Conservation (phyloP, 2,329 filamentous ascomycete genomes). For the Daldinia sp. region DNA sequence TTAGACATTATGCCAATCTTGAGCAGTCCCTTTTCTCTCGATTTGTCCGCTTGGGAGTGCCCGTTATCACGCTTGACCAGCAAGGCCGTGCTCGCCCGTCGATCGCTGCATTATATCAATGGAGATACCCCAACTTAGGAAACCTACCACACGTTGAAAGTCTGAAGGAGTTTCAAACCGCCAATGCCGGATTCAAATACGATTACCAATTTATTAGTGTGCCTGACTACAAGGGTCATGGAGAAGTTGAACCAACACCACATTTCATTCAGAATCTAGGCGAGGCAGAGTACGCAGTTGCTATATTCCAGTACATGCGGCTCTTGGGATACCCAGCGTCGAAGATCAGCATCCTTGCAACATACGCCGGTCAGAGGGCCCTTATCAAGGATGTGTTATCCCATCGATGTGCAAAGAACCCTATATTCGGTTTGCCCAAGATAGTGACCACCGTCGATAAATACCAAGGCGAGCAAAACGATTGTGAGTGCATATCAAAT, state of each 20-base stretch:
- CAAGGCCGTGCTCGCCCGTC: conserved; percentile 90
- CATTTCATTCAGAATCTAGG: conserved; percentile 97
- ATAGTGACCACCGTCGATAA: conserved; percentile 96
- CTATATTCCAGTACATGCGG: conserved; percentile 96
- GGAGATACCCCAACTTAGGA: conserved; percentile 85
- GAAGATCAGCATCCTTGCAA: conserved; percentile 88
- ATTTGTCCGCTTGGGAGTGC: conserved; percentile 90
- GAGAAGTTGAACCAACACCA: conserved; percentile 87
- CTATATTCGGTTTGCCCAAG: conserved; percentile 87
- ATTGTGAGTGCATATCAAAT: conserved; percentile 72
- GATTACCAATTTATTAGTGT: conserved; percentile 98
- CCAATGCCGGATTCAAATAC: conserved; percentile 91
- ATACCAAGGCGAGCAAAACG: conserved; percentile 99
- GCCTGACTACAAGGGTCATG: conserved; percentile 87
- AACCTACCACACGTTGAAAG: conserved; percentile 79
- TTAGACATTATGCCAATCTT: conserved; percentile 93
- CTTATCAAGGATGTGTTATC: conserved; percentile 86
- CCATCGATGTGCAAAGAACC: conserved; percentile 83
- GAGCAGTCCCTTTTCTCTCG: conserved; percentile 95
- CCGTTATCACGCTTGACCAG: conserved; percentile 86
- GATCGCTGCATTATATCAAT: conserved; percentile 89
- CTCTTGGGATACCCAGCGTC: conserved; percentile 87
- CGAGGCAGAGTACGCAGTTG: conserved; percentile 96
- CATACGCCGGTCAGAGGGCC: conserved; percentile 91
- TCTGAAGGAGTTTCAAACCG: conserved; percentile 74